These are phyloP conservation scores for Metschnikowia santaceciliae DNA, from an alignment of 805 yeast species.

Conservation along the genomic window DNA sequence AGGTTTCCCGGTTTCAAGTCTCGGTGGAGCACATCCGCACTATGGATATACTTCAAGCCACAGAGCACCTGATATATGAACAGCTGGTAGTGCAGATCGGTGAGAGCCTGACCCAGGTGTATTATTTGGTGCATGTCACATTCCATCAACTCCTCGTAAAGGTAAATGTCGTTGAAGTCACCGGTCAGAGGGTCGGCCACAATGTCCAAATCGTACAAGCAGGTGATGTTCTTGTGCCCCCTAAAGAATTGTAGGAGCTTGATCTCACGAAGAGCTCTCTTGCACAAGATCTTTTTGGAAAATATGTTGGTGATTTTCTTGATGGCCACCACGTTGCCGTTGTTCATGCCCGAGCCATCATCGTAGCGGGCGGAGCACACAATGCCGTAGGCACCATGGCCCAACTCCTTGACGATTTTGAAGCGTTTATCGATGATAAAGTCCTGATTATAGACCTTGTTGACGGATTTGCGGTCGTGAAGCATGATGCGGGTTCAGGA, in stretches of 20 bases:
- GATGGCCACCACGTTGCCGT: constrained; percentile 67
- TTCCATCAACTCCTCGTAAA: constrained; percentile 96
- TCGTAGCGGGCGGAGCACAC: constrained; percentile 92
- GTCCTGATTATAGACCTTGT: constrained; percentile 66
- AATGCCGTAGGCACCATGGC: constrained; percentile 97
- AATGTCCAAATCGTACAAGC: constrained; percentile 90
- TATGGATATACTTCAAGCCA: constrained; percentile 84
- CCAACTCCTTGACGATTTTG: constrained; percentile 86
- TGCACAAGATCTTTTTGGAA: constrained; percentile 84
- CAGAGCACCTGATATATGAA: constrained; percentile 89
- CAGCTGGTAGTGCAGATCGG: constrained; percentile 93
- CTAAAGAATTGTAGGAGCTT: constrained; percentile 88
- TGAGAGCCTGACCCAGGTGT: constrained; percentile 85
- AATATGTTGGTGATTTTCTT: constrained; percentile 95
- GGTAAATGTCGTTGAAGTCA: constrained; percentile 83
- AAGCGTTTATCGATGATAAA: constrained; percentile 87
- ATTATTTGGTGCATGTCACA: constrained; percentile 98
- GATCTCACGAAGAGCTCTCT: constrained; percentile 86
- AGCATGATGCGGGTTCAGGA: constrained; percentile 8
- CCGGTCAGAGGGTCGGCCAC: constrained; percentile 61
- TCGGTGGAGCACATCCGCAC: constrained; percentile 89
- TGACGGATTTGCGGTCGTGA: constrained; percentile 33
- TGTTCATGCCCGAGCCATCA: constrained; percentile 46
- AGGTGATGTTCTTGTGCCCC: constrained; percentile 94
- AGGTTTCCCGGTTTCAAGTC: constrained; percentile 94